Evolutionary conservation across 139 green algal genomes (phyloP), one percentile per base, ranked within the genome.

Genomic region (Bryopsis sp.): DNA sequence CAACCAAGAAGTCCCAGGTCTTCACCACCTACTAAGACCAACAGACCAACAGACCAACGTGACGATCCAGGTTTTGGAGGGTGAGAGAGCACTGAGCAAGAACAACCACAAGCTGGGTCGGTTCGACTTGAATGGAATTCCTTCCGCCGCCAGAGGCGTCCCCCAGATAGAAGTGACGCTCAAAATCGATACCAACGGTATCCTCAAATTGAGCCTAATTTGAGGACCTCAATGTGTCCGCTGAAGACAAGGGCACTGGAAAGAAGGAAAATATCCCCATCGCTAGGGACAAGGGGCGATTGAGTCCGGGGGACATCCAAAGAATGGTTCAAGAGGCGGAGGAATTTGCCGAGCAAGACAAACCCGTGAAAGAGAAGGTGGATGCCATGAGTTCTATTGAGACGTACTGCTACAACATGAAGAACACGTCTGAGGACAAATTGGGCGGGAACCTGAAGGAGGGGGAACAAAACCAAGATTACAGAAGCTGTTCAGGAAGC

Each of bases 1-100:
- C 95, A 65, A 98, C 94, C 72, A 98, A 98, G 86, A 99, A 99
- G 85, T 87, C 74, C 32, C 92, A 98, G 89, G 88, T 84, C 32
- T 99, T 99, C 88, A 95, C 93, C 73, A 99, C 95, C 6, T 97
- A 97, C 85, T 83, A 96, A 80, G 94, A 99, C 79, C 85, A 77
- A 80, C 85, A 48, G 73, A 99, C 79, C 79, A 98, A 64, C 94
- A 99, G 81, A 84, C 79, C 43, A 93, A 83, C 19, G 90, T 95
- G 61, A 86, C 82, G 36, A 96, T 96, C 71, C 80, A 95, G 84
- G 88, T 94, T 37, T 92, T 82, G 71, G 85, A 93, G 81, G 90
- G 91, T 37, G 91, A 97, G 84, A 86, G 91, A 39, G 79, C 86
- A 63, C 92, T 95, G 87, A 95, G 88, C 62, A 93, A 92, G 84